Percentiles rank a stretch among this genome's conserved stretches.
Evolutionary conservation across 768 basidiomycete genomes (phyloP).

Genomic region (Holtermanniella nyarrowii): DNA sequence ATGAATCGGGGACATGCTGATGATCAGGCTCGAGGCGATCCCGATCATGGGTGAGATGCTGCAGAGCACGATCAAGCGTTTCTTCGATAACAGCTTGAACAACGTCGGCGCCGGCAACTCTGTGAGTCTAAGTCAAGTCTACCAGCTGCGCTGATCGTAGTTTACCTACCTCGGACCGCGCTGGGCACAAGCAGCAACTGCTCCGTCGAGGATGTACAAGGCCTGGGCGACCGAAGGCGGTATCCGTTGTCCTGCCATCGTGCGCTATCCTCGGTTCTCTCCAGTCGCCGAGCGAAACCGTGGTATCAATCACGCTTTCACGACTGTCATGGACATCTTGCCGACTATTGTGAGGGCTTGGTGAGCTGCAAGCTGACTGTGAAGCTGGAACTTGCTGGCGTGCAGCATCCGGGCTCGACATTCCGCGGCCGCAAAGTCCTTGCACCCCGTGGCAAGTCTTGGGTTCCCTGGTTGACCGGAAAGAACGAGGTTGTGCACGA

Average conservation of each 20-base stretch:
- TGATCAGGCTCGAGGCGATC: slow-evolving; percentile 19
- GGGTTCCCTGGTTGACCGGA: slow-evolving; percentile 14
- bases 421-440: slow-evolving; percentile 22
- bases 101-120: slow-evolving; percentile 33
- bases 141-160: slow-evolving; percentile 6
- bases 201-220: slow-evolving; percentile 32
- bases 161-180: slow-evolving; percentile 29
- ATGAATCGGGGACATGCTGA: neutral
- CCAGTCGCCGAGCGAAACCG: neutral
- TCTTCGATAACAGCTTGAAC: slow-evolving; percentile 25
- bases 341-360: slow-evolving; percentile 20
- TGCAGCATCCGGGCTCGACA: slow-evolving; percentile 15
- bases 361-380: no score
- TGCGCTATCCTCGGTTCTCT: slow-evolving; percentile 17
- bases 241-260: slow-evolving; percentile 26
- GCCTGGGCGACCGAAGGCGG: slow-evolving; percentile 29
- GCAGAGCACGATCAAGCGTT: slow-evolving; percentile 7
- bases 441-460: slow-evolving; percentile 22
- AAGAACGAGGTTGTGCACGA: slow-evolving; percentile 11
- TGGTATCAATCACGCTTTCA: slow-evolving; percentile 20
- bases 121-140: no score
- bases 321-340: slow-evolving; percentile 36
- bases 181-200: slow-evolving; percentile 37
- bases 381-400: slow-evolving; percentile 16
- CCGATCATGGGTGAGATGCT: slow-evolving; percentile 22